phyloP scores from a whole-genome alignment of 2,329 filamentous ascomycete species.

The Epichloe baconii region DNA sequence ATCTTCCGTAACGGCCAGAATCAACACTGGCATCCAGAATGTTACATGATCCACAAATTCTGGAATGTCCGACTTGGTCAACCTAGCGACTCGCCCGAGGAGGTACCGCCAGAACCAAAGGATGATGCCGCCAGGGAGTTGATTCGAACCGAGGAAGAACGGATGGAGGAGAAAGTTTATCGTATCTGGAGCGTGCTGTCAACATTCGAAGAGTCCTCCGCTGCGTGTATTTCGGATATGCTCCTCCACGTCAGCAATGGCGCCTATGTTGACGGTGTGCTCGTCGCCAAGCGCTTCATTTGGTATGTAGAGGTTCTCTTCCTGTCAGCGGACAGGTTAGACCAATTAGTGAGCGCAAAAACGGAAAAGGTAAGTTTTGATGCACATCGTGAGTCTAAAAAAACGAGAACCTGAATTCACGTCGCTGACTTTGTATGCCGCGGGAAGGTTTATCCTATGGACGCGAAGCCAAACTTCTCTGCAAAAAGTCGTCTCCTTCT shows the following conservation, averaged over 20 bases:
- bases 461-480: slow-evolving; percentile 95
- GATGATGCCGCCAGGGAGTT: slow-evolving; percentile 53
- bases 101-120: slow-evolving; percentile 26
- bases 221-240: slow-evolving; percentile 98
- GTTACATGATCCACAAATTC: slow-evolving; percentile 99
- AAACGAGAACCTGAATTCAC: neutral
- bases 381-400: neutral
- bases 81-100: slow-evolving; percentile 37
- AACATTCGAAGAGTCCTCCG: slow-evolving; percentile 93
- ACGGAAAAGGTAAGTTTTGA: slow-evolving; percentile 55
- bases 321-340: slow-evolving; percentile 72
- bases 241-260: slow-evolving; percentile 96
- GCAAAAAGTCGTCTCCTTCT: slow-evolving; percentile 98
- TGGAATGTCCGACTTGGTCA: slow-evolving; percentile 88
- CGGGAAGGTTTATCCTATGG: slow-evolving; percentile 68
- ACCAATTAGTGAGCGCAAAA: slow-evolving; percentile 53
- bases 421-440: neutral
- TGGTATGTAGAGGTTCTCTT: slow-evolving; percentile 92
- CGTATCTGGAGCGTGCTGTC: slow-evolving; percentile 97
- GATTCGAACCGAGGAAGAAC: slow-evolving; percentile 77
- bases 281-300: slow-evolving; percentile 93
- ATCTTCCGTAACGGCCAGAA: slow-evolving; percentile 97
- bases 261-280: slow-evolving; percentile 85
- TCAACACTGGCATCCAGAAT: slow-evolving; percentile 98
- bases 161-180: slow-evolving; percentile 95